Evolutionary conservation across 768 basidiomycete genomes (phyloP), one percentile per base, ranked within the genome.

Genomic region (Podaxis mareebaensis): DNA sequence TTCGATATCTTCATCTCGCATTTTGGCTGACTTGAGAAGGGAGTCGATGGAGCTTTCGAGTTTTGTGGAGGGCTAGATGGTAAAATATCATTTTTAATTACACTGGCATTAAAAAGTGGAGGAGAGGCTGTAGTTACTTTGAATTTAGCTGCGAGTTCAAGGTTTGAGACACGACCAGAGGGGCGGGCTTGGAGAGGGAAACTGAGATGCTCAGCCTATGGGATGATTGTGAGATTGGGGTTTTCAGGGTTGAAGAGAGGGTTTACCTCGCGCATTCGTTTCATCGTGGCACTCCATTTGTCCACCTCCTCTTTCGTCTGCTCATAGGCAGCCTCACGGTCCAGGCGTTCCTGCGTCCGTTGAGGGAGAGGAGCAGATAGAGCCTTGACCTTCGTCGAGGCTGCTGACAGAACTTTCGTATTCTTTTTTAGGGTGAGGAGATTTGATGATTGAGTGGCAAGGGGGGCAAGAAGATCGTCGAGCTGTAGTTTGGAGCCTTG

Each of bases 261-360:
- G 53, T 79, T 58, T 52, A 91, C 93, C 78, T 98, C 93, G 67
- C 90, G 89, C 67, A 99, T 95, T 22, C 86, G 84, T 74, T 91
- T 92, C 90, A 98, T 96, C 3, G 93, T 92, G 4, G 85, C 87
- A 28, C 85, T 85, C 97, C 96, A 99, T 78, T 96, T 97, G 66
- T 92, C 87, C 2, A 96, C 90, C 73, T 98, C 96, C 65, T 85
- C 83, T 72, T 93, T 94, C 3, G 96, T 98, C 75, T 92, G 85
- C 69, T 95, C 95, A 72, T 96, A 97, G 0, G 96, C 96, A 7
- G 95, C 96, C 71, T 95, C 89, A 54, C 96, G 88, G 67, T 97
- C 94, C 0, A 98, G 78, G 49, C 92, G 89, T 65, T 97, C 95
- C 72, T 97, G 93, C 0, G 89, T 85, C 36, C 95, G 85, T 22